Evolutionary conservation across 1,284 basidiomycete genomes (phyloP).

Genomic region (Sporisorium scitamineum): DNA sequence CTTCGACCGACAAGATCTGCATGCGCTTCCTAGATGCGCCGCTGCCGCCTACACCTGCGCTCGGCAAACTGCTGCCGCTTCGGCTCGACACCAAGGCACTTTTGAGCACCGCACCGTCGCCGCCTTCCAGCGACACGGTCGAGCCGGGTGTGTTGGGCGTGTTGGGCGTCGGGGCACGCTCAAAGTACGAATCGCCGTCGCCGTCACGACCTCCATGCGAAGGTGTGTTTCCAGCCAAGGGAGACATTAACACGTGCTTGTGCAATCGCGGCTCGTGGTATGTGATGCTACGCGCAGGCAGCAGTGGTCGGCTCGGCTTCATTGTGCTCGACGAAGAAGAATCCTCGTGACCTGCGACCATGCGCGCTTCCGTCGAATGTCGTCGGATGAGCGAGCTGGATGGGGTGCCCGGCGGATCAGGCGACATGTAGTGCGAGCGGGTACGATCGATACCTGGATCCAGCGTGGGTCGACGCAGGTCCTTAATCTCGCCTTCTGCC

Average conservation of each 20-base stretch:
- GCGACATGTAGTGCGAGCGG: constrained; percentile 58
- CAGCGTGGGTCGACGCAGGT: constrained; percentile 18
- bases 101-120: constrained; percentile 72
- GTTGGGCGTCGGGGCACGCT: constrained; percentile 32
- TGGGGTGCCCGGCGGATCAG: constrained; percentile 44
- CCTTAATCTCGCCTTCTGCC: constrained; percentile 6
- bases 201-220: constrained; percentile 28
- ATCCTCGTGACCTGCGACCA: constrained; percentile 33
- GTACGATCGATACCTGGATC: constrained; percentile 31
- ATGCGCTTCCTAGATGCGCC: constrained; percentile 37
- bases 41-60: constrained; percentile 18
- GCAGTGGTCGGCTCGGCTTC: constrained; percentile 46
- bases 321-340: constrained; percentile 5
- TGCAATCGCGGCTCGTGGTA: constrained; percentile 64
- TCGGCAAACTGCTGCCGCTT: constrained; percentile 13
- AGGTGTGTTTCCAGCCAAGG: constrained; percentile 15
- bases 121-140: constrained; percentile 71
- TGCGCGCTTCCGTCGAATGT: constrained; percentile 59
- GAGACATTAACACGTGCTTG: constrained; percentile 61
- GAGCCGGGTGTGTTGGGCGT: constrained; percentile 70
- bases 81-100: constrained; percentile 63
- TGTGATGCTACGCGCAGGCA: constrained; percentile 64
- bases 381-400: constrained; percentile 55
- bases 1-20: constrained; percentile 62
- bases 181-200: constrained; percentile 50